Base-by-base conservation (phyloP, 768 basidiomycete species). In the Hemileccinum rubropunctum region DNA sequence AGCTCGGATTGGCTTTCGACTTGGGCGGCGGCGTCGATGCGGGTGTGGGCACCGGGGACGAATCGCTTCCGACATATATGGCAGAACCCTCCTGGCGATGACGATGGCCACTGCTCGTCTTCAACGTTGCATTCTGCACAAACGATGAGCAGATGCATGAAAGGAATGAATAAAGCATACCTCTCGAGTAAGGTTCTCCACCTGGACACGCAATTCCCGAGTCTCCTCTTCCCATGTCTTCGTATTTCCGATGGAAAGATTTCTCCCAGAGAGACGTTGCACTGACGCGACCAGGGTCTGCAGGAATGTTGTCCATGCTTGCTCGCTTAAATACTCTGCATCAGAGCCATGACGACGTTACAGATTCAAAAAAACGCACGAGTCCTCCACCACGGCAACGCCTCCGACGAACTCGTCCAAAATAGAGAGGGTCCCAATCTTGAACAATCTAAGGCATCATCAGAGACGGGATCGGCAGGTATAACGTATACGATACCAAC, bases 371-470 rank as follows among this genome's bases (percentile, higher is more conserved):
- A 33, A 62, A 23, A 10, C 82, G 51, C 66, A 88, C 87, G 88
- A 82, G 54, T 82, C 79, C 50, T 84, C 80, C 1, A 89, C 66
- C 47, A 73, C 58, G 3, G 74, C 71, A 4, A 81, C 75, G 42
- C 86, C 80, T 47, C 83, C 80, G 12, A 87, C 74, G 55, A 92
- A 87, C 36, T 77, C 79, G 49, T 84, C 81, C 28, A 87, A 55
- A 26, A 88, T 71, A 7, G 75, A 73, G 47, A 89, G 71, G 1
- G 81, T 59, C 51, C 84, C 78, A 3, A 72, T 71, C 61, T 88
- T 86, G 36, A 85, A 69, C 51, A 81, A 73, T n/a, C 88, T 90
- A 26, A 39, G 28, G 54, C 17, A 39, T 26, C 36, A 41, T 59
- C 35, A 58, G 43, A 50, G 50, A 21, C 21, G 33, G 39, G 17